phyloP scores from a whole-genome alignment of 2,329 filamentous ascomycete species.

The Myriosclerotinia scirpicola region DNA sequence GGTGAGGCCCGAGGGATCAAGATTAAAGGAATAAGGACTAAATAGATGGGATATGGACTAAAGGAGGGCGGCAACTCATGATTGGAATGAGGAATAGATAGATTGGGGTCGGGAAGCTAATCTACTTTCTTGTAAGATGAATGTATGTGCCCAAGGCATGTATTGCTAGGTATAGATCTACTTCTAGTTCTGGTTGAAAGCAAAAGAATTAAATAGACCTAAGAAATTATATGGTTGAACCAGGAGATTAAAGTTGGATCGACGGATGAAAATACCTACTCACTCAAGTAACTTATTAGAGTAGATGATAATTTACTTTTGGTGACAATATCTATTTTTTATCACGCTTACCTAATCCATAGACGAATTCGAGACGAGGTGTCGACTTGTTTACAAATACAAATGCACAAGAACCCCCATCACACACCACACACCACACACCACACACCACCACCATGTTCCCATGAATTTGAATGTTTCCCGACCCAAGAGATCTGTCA shows the following conservation, averaged over 20 bases:
- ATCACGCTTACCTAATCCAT: background rate
- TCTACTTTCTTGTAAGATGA: background rate
- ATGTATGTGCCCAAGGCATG: background rate
- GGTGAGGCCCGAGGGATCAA: constrained; percentile 35
- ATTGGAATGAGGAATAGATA: background rate
- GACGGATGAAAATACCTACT: no score
- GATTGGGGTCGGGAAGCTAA: background rate
- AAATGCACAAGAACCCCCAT: no score
- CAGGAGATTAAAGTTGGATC: background rate
- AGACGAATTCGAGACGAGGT: background rate
- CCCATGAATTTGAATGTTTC: background rate
- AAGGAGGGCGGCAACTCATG: background rate
- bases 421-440: no score
- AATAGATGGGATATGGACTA: background rate
- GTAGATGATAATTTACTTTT: no score
- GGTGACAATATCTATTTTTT: no score
- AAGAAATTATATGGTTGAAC: no score
- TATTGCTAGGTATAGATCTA: background rate
- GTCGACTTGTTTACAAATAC: no score
- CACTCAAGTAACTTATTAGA: no score
- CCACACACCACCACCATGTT: background rate
- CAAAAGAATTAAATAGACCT: no score
- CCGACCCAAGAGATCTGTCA: background rate
- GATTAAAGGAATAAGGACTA: background rate
- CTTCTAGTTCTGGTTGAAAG: background rate